Base-by-base conservation (phyloP, 352 stramenopile genomes). In the Pythium plurisporium region DNA sequence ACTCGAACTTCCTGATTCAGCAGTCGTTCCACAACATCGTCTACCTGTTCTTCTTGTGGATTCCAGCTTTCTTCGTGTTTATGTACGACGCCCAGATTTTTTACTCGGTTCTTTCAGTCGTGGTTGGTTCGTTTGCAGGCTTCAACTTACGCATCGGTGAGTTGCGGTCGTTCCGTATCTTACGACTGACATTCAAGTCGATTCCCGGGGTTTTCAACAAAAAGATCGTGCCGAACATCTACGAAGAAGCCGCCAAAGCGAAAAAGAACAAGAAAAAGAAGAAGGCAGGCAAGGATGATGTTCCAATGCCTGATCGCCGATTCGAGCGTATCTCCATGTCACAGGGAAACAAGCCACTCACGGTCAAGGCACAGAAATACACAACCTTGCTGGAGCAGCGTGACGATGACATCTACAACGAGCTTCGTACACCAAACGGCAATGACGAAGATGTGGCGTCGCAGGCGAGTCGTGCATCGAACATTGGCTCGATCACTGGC, bases 71-170 rank as follows among this genome's bases (percentile, higher is more conserved):
- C 49, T 82, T 92, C 53, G 84, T 94, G 26, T 90, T 89, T 58
- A 82, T 92, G 73, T 94, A 92, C 69, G 84, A 94, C 53, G 73
- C 77, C 37, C 84, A 94, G 67, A 91, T 94, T 55, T 92, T 91
- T 63, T 94, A 92, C 69, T 74, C 82, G 19, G 65, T 94, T 33
- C 59, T 92, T 34, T 88, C 75, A 0, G 84, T 94, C 12, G 57
- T 94, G 25, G 83, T 85, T 23, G 84, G 84, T 34, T 92, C 82
- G 12, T 86, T 94, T 40, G 82, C 73, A 8, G 84, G 84, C 34
- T 94, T 94, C 56, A 94, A 94, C 53, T 62, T 94, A 27, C 80
- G 82, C 26, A 92, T 94, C 22, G 84, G 84, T 70, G 84, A 94
- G 29, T 48, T 94, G 23, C 82, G 84, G 10, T 94, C 84, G 10